Base-by-base conservation (phyloP, 1,284 basidiomycete genomes). In the Erythrobasidium hasegawianum region DNA sequence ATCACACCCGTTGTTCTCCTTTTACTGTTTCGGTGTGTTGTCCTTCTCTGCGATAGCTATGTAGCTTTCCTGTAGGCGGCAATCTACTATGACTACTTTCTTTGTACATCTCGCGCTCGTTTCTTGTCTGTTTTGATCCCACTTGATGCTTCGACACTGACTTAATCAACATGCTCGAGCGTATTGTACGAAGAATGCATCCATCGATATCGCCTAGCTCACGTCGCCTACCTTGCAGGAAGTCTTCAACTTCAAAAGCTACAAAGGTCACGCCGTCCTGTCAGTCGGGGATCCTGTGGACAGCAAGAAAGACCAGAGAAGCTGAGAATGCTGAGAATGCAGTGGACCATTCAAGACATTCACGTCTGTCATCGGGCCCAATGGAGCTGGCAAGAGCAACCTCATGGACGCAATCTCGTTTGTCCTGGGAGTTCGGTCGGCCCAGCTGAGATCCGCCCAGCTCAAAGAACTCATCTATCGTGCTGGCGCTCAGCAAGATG, bases 381-480 rank as follows among this genome's bases (percentile, higher is more conserved):
- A 99, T 87, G 96, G 96, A 66, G 93, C 94, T 2, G 96, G 96
- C 71, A 98, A 99, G 78, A 95, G 91, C 39, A 99, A 99, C 77
- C 85, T 98, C 70, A 98, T 98, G 96, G 96, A 99, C 77, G 96
- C 96, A 64, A 97, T 99, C 72, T 98, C 96, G 1, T 98, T 98
- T 76, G 96, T 98, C 4, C 86, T 99, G 9, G 95, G 96, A 33
- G 89, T 98, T 54, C 92, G 94, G 80, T 92, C 89, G 64, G 88
- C 87, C 1, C 92, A 97, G 73, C 83, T 99, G 22, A 84, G 96
- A 52, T 92, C 89, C 73, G 90, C 89, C 57, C 93, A 97, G 74
- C 82, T 98, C 38, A 91, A 89, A 73, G 96, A 98, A 77, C 82
- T 98, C 50, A 89, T 99, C 11, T 98, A 97, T 78, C 88, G 95